A percentile compares a stretch with the other conserved stretches of the same genome.
Evolutionary conservation across 2,329 filamentous ascomycete species (phyloP).

Genomic region (Trichophyton schoenleinii): DNA sequence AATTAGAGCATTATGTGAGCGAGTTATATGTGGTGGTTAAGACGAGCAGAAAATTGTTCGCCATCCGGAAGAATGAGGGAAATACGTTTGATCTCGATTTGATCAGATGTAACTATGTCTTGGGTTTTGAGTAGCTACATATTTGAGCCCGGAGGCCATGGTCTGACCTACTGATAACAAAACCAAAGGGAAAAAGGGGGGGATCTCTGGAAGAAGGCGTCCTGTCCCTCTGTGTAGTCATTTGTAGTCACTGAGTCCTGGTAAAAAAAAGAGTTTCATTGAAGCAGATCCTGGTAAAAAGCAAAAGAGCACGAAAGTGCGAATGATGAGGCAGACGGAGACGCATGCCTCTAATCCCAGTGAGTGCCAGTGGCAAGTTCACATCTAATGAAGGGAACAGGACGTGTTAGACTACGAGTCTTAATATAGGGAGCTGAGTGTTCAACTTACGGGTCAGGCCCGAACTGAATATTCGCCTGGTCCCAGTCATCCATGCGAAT

Average conservation of each 20-base stretch:
- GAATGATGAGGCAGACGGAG: background rate
- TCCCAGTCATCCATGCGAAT: conserved; percentile 34
- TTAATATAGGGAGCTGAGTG: background rate
- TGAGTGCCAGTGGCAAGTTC: conserved; percentile 7
- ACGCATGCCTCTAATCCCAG: conserved; percentile 8
- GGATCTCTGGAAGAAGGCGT: too few species aligned
- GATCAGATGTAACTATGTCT: background rate
- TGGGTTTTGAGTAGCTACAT: background rate
- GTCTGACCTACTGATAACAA: background rate
- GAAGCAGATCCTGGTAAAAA: background rate
- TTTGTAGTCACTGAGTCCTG: background rate
- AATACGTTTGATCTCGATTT: background rate
- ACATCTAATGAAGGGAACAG: conserved; percentile 5
- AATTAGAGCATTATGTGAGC: background rate
- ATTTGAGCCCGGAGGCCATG: background rate
- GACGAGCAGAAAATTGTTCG: background rate
- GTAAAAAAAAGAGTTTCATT: background rate
- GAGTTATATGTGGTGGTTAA: background rate
- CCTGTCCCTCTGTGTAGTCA: background rate
- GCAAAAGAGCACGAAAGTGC: background rate
- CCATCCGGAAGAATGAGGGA: background rate
- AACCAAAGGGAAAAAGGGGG: too few species aligned
- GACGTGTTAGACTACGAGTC: background rate
- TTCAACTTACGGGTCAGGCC: conserved; percentile 30
- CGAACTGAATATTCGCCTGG: conserved; percentile 33